Evolutionary conservation across 169 alveolate genomes (phyloP), one percentile per base, ranked within the genome.

Genomic region (Perkinsus chesapeaki): DNA sequence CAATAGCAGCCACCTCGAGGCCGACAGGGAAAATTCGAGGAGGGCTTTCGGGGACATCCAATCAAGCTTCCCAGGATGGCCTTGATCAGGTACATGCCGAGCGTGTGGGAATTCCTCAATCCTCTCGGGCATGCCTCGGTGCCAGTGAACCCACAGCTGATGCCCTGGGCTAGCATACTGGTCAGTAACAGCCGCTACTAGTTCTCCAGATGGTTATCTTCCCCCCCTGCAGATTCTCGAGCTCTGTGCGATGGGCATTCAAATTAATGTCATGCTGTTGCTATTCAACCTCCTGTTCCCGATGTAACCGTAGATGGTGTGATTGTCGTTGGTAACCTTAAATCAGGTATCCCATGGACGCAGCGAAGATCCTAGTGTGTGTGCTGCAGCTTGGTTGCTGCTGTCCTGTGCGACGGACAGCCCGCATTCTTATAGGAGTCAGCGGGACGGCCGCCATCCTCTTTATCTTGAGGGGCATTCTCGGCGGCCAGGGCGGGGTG

Each of bases 211-310:
- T 37, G 31, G 73, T 36, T n/a, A 36, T n/a, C n/a, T n/a, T n/a
- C n/a, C n/a, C n/a, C 73, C 39, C 73, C 19, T 7, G 0, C 60
- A 48, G 93, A 20, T 39, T n/a, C 39, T 91, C 39, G 39, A 37
- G 39, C 9, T 27, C 39, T 91, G 93, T 36, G 93, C 73, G 73
- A 48, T 39, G 73, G 60, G 82, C 36, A 39, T 37, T 36, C 12
- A 16, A 0, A 60, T 60, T 34, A 91, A 91, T 60, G 93, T 91
- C 23, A 39, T n/a, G 38, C 93, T 91, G 20, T 91, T 91, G 9
- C 73, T 91, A 36, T 91, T 91, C 93, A 91, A 91, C 93, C 73
- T 91, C 38, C 39, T 91, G 31, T 91, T 91, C 73, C 93, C 93
- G 23, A 91, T 91, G 82, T 60, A 60, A 60, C 3, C 37, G 12